These are phyloP conservation scores for Phoma sp. DNA, from an alignment of 2,329 filamentous ascomycete species.

Conservation along the genomic window DNA sequence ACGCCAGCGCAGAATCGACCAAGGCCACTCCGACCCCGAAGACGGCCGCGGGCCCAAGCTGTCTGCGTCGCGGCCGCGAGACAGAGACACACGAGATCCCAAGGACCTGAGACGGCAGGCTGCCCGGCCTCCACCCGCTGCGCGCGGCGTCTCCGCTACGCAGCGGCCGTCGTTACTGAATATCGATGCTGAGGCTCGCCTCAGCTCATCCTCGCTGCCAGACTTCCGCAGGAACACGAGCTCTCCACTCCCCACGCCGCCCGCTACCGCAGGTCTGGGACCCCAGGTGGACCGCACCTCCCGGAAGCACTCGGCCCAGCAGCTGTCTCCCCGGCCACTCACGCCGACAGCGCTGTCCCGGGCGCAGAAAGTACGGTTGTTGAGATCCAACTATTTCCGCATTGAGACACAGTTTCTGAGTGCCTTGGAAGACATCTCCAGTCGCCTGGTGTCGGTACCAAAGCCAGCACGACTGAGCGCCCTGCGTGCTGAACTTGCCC, in stretches of 20 bases:
- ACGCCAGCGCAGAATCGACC: constrained; percentile 50
- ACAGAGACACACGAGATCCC: constrained; percentile 32
- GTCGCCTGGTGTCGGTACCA: constrained; percentile 80
- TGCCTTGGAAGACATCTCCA: constrained; percentile 82
- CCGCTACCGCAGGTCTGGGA: constrained; percentile 50
- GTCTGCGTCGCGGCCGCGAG: constrained; percentile 40
- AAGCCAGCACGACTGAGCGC: constrained; percentile 83
- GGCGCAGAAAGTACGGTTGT: constrained; percentile 71
- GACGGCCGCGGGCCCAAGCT: constrained; percentile 46
- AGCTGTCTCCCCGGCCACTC: constrained; percentile 56
- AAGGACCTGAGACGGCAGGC: constrained; percentile 41
- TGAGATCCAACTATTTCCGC: constrained; percentile 83
- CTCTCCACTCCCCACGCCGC: constrained; percentile 47
- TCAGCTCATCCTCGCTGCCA: constrained; percentile 73
- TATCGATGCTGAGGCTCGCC: constrained; percentile 63
- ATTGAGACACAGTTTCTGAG: constrained; percentile 81
- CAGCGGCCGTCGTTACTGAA: constrained; percentile 59
- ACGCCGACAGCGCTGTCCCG: constrained; percentile 67
- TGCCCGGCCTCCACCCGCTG: constrained; percentile 26
- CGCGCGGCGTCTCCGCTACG: constrained; percentile 34
- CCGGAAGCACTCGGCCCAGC: constrained; percentile 61
- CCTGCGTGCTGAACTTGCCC: constrained; percentile 77
- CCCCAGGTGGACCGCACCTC: constrained; percentile 43
- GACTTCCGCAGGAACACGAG: constrained; percentile 62
- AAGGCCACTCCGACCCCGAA: constrained; percentile 47